Evolutionary conservation across 495 filamentous ascomycete genomes (phyloP), one percentile per base, ranked within the genome.

Genomic region (Eremomyces bilateralis): DNA sequence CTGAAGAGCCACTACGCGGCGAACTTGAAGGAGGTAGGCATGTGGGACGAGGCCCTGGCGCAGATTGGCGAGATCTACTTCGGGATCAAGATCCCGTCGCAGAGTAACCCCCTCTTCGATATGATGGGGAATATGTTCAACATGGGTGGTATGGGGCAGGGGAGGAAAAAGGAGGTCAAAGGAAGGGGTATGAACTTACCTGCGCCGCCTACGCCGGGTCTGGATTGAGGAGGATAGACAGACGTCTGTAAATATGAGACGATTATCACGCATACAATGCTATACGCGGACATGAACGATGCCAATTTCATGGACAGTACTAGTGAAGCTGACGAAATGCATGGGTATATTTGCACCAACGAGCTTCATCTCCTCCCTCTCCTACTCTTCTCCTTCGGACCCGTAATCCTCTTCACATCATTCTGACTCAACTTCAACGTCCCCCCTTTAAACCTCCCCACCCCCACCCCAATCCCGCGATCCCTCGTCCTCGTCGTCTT

Each of bases 11-110:
- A 93, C 48, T 97, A 95, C 53, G 65, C 69, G 8, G 50, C 59
- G 2, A 69, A 85, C 35, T 65, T 95, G 24, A 67, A 64, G 39
- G 90, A 93, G 41, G 57, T 73, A 2, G 63, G 61, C 1, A 58
- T 59, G 17, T 94, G 88, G 82, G 75, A 82, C 27, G 82, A 88
- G 49, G 67, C 78, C 15, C 58, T 95, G 43, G 75, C 79, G 28
- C 71, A 78, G 51, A 71, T 95, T 42, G 88, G 77, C 27, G 84
- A 95, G 64, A 84, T 88, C 67, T 99, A 94, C 58, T 99, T 95
- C 53, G 73, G 68, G n/a, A 93, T 99, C 48, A 75, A 75, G 62
- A 70, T 83, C 41, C 84, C 80, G 20, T 63, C 74, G 33, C 79
- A 85, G 56, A 73, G 73, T 28, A 94, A 93, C 49, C 83, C 82